Base-by-base conservation (phyloP, 2,329 filamentous ascomycete species). In the Diaporthe capsici region DNA sequence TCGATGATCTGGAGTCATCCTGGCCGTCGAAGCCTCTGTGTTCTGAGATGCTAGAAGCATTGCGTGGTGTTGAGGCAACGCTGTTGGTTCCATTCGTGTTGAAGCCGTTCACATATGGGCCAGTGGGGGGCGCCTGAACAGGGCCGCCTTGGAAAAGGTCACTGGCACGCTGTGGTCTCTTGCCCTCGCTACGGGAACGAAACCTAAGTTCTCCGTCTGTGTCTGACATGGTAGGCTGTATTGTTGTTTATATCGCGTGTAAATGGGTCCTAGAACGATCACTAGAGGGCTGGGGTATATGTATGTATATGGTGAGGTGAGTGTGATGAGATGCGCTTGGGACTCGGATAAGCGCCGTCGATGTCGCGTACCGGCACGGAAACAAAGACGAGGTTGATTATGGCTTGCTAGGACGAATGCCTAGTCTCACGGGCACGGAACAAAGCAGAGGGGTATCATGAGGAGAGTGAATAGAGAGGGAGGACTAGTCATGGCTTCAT, bases 41-140 rank as follows among this genome's bases (percentile, higher is more conserved):
- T 17, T 73, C 71, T 22, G 71, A 65, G n/a, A 55, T 6, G 12
- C 51, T 31, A n/a, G 34, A 60, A 47, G 25, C 42, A 37, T 60
- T 20, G 13, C 39, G 68, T 34, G 75, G 75, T 22, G 73, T 71
- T n/a, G 73, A 47, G 25, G 73, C 68, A 5, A 49, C 60, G 58
- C 75, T 76, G 75, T 63, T 70, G 53, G 49, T 51, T 53, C 73
- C 73, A 65, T 75, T 71, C 8, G 75, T 75, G 57, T 55, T 75
- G 12, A 25, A 70, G 20, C 75, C 75, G 31, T 76, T 76, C 17
- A 73, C 31, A 37, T 65, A 73, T n/a, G 49, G 68, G 28, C 73
- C 73, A 39, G 22, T 28, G 15, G 70, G 57, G n/a, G 72, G 42
- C 13, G 47, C 20, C 10, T 71, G 61, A n/a, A 76, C 75, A 20